Evolutionary conservation across 73 alveolate genomes (phyloP).

Genomic region (Blepharisma stoltei): DNA sequence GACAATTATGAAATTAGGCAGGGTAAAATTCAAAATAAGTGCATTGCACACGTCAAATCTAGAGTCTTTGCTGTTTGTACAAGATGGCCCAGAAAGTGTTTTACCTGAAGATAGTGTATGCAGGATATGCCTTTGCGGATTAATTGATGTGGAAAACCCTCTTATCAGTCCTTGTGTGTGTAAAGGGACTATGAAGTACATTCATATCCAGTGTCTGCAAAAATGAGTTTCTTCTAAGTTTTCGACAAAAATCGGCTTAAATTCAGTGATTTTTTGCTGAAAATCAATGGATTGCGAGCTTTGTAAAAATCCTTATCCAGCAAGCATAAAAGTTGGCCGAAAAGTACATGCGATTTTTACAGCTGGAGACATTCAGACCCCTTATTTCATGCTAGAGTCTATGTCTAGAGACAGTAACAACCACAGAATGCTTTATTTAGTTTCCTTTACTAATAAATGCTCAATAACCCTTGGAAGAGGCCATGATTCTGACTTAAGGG

Average conservation of each 20-base stretch:
- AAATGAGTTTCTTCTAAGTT: slow-evolving; percentile 49
- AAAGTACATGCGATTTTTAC: neutral
- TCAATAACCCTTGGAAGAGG: slow-evolving; percentile 65
- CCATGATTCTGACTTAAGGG: slow-evolving; percentile 52
- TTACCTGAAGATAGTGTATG: slow-evolving; percentile 31
- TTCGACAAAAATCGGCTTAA: slow-evolving; percentile 33
- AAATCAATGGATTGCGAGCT: slow-evolving; percentile 57
- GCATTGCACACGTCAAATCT: slow-evolving; percentile 19
- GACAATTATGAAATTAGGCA: slow-evolving; percentile 48
- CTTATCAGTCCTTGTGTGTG: slow-evolving; percentile 65
- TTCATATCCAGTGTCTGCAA: slow-evolving; percentile 56
- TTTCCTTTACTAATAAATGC: slow-evolving; percentile 45
- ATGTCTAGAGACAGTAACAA: neutral
- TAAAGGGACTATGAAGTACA: slow-evolving; percentile 62
- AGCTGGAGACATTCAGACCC: neutral
- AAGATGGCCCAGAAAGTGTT: neutral
- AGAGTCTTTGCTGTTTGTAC: neutral
- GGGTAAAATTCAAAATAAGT: slow-evolving; percentile 47
- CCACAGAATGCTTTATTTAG: slow-evolving; percentile 20
- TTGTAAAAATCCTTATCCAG: slow-evolving; percentile 38
- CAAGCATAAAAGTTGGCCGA: slow-evolving; percentile 4
- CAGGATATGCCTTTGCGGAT: slow-evolving; percentile 57
- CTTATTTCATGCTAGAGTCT: slow-evolving; percentile 28
- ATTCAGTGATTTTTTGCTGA: slow-evolving; percentile 39
- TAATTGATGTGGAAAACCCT: slow-evolving; percentile 39